These are phyloP conservation scores for Sporisorium iseilematis-ciliati DNA, from an alignment of 1,284 basidiomycete genomes.

Conservation along the genomic window DNA sequence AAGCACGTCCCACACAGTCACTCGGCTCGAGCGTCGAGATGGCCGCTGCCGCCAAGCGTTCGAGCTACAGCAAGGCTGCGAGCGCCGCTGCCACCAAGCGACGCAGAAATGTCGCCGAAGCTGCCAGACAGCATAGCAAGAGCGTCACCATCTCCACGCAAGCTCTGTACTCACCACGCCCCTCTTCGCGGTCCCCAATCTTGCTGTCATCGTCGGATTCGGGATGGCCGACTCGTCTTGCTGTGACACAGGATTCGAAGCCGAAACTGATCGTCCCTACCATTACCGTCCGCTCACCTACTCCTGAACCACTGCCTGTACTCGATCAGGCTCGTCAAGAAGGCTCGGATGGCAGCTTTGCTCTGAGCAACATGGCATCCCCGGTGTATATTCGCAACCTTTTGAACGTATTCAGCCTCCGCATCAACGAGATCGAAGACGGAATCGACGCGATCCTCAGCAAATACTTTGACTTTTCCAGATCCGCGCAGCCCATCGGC, in stretches of 20 bases:
- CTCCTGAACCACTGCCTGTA: conserved; percentile 22
- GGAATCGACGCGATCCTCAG: conserved; percentile 30
- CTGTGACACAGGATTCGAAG: not conserved
- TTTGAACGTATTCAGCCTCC: conserved; percentile 10
- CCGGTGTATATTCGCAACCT: conserved; percentile 17
- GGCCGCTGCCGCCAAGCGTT: conserved; percentile 13
- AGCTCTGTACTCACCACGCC: not conserved
- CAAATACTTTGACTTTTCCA: conserved; percentile 24
- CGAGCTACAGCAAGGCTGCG: conserved; percentile 3
- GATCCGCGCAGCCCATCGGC: conserved; percentile 8
- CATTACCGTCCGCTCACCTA: conserved; percentile 29
- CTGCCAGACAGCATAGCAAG: conserved; percentile 22
- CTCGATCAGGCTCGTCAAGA: not conserved
- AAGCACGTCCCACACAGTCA: conserved; percentile 16
- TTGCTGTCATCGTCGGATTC: conserved; percentile 1
- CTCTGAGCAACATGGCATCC: not conserved
- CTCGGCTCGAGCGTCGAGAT: conserved; percentile 19
- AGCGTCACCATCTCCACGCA: not conserved
- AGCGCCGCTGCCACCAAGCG: conserved; percentile 15
- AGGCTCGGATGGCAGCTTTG: not conserved
- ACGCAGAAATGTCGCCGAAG: conserved; percentile 7
- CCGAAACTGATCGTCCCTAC: conserved; percentile 8
- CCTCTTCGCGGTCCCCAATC: not conserved
- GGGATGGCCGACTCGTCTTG: not conserved
- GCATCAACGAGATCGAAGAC: conserved; percentile 17